phyloP scores from a whole-genome alignment of 345 rosid species.

The Salix caprea region DNA sequence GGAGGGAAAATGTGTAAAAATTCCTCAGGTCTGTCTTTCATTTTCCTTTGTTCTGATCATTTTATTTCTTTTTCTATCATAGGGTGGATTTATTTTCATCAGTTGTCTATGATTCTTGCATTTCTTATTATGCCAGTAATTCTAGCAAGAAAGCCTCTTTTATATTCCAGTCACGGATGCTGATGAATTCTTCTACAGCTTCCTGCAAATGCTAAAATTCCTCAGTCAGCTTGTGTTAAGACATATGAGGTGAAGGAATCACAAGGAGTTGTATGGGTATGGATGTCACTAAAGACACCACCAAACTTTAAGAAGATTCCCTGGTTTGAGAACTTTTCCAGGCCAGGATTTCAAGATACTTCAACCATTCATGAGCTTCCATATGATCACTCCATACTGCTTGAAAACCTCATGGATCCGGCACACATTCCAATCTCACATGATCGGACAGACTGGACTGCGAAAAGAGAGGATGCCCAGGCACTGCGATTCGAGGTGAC shows the following conservation, averaged over 20 bases:
- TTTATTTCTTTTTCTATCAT: background rate
- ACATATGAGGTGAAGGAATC: slow-evolving; percentile 74
- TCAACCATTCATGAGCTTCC: slow-evolving; percentile 88
- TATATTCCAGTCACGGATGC: background rate
- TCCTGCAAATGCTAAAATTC: slow-evolving; percentile 74
- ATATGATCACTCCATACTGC: slow-evolving; percentile 89
- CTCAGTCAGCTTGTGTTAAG: slow-evolving; percentile 68
- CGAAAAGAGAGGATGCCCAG: slow-evolving; percentile 86
- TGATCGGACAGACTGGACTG: slow-evolving; percentile 80
- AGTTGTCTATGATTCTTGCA: background rate
- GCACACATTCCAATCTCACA: slow-evolving; percentile 95
- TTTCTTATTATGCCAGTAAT: background rate
- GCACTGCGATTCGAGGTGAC: slow-evolving; percentile 67
- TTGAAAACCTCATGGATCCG: slow-evolving; percentile 97
- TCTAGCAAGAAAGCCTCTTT: too few relatives aligned
- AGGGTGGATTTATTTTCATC: background rate
- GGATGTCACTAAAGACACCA: slow-evolving; percentile 78
- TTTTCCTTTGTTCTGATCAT: background rate
- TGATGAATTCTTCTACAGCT: slow-evolving; percentile 39
- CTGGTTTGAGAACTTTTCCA: slow-evolving; percentile 79
- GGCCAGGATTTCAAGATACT: slow-evolving; percentile 70
- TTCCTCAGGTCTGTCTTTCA: slow-evolving; percentile 66
- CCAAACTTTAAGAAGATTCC: slow-evolving; percentile 64
- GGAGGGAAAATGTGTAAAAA: slow-evolving; percentile 82
- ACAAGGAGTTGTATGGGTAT: slow-evolving; percentile 93